Evolutionary conservation across 176 grass and related monocot genomes (phyloP), one percentile per base, ranked within the genome.

Genomic region (Canna indica): DNA sequence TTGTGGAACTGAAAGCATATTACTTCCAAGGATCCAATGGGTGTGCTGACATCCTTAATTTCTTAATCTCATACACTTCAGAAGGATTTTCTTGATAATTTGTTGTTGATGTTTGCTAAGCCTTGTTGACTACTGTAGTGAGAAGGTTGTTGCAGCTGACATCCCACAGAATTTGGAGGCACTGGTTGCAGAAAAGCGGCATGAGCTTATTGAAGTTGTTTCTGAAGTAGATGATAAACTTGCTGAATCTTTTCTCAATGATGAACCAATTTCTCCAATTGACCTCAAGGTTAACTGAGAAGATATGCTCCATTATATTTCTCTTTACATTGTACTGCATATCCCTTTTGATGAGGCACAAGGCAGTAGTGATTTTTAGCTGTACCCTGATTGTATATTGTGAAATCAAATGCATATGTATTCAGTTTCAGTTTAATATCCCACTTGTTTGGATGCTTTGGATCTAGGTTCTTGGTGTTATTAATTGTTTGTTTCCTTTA

Each of bases 191-290:
- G 94, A 92, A 72, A 97, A 90, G 76, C 76, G 93, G 41, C 86
- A 86, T 56, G 94, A 97, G 81, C 85, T 97, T 68, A 90, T 92
- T 77, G 94, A 97, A 82, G 81, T 79, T 83, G 86, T 97, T 86
- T 97, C 94, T 47, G 94, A 97, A 86, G 94, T 92, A n/a, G 94
- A 97, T 73, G 94, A 97, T 79, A 77, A 90, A 36, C 81, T 97
- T 75, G 94, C 94, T 61, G 94, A 97, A 85, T 79, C 81, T 82
- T 97, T 97, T 87, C 89, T 97, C 41, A 90, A 79, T 69, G 94
- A 97, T 79, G 89, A 97, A 53, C 86, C 94, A 73, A 92, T 97
- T 69, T 72, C 84, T 57, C 56, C 88, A 28, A 36, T 34, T 73
- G 79, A 97, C 38, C 88, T 97, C 58, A 97, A 92, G 86, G 94